Evolutionary conservation across 495 filamentous ascomycete genomes (phyloP), one percentile per base, ranked within the genome.

Genomic region (Aspergillus panamensis): DNA sequence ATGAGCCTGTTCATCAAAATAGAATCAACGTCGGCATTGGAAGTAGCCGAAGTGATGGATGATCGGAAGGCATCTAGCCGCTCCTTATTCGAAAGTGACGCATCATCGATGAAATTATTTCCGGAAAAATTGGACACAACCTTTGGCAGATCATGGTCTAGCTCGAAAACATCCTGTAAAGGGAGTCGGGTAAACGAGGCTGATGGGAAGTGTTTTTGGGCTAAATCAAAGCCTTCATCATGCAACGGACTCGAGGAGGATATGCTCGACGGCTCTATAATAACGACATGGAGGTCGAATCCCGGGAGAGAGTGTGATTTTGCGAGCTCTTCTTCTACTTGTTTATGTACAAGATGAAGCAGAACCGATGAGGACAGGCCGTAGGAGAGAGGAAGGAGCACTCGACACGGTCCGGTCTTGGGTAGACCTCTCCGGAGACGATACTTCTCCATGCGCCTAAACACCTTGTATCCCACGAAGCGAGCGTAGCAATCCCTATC

Each of bases 291-390:
- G 6, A 96, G 66, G 13, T 82, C 79, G 62, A 86, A 96, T 3
- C 84, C 82, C 14, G 80, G 75, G 33, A 82, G 73, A 19, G 78
- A 75, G 56, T 76, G 73, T n/a, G 77, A 76, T 47, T 80, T 80
- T 30, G 76, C 67, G 3, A 76, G 74, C 69, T 89, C 86, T 31
- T 69, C 74, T 58, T 82, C 73, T 35, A 91, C 70, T 64, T 91
- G 89, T 39, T 78, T 65, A 63, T 88, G 80, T 16, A 97, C 74
- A 16, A 97, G 77, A 65, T 92, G 82, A 30, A 97, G 71, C 20
- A 98, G 74, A 8, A 82, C 78, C n/a, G 85, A 79, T 0, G 93
- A 97, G 8, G 88, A 94, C 3, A 89, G 77, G 0, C 95, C 94
- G 59, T 91, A 84, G 1, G 92, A 96, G 4, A 96, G 63, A 1